phyloP scores from a whole-genome alignment of 768 basidiomycete species.

The Lepiota brunneoincarnata region DNA sequence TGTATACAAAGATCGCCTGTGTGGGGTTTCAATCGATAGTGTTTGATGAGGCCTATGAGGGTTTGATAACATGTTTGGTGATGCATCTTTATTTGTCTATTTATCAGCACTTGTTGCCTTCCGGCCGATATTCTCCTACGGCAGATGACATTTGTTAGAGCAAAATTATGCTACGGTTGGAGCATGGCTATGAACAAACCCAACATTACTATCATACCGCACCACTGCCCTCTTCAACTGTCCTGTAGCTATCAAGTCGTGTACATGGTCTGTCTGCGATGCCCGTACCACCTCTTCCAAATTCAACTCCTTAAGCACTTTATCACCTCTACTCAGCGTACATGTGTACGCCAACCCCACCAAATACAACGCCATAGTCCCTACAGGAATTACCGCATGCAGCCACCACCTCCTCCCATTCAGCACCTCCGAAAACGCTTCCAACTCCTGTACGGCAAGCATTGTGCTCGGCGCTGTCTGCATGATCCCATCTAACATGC shows the following conservation, averaged over 20 bases:
- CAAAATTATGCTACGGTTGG: background rate
- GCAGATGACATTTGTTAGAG: no score
- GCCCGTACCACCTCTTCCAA: slow-evolving; percentile 5
- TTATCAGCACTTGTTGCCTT: no score
- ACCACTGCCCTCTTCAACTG: background rate
- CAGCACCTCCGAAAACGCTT: slow-evolving; percentile 11
- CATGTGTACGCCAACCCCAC: slow-evolving; percentile 6
- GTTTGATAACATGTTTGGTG: no score
- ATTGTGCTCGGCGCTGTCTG: slow-evolving; percentile 13
- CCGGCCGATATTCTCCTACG: no score
- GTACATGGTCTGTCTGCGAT: slow-evolving; percentile 9
- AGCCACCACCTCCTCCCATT: slow-evolving; percentile 18
- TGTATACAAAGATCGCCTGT: no score
- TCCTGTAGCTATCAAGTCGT: background rate
- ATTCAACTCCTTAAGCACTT: slow-evolving; percentile 1
- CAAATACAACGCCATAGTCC: slow-evolving; percentile 14
- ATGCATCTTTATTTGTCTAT: no score
- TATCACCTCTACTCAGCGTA: background rate
- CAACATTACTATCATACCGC: slow-evolving; percentile 4
- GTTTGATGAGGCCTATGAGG: no score
- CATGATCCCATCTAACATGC: slow-evolving; percentile 19
- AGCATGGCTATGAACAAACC: background rate
- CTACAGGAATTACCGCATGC: slow-evolving; percentile 15
- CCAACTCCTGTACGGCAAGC: slow-evolving; percentile 9
- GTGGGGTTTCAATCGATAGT: no score